Conservation (phyloP, 768 basidiomycete species). For the Russula virescens region DNA sequence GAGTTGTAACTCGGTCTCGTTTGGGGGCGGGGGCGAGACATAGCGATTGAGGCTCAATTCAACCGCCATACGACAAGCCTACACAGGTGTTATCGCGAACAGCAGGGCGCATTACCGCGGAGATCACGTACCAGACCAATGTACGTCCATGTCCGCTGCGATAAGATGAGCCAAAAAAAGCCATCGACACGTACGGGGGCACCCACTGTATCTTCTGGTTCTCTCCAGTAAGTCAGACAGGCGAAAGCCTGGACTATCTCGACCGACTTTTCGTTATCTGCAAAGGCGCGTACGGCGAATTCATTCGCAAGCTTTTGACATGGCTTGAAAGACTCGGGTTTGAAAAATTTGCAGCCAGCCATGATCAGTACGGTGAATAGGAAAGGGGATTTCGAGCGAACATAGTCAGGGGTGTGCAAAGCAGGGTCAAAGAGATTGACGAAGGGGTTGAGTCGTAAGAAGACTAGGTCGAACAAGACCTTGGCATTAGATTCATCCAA, state of each 20-base stretch:
- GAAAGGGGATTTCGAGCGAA: constrained; percentile 74
- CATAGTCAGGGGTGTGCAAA: constrained; percentile 75
- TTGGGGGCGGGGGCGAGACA: constrained; percentile 44
- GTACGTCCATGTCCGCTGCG: constrained; percentile 77
- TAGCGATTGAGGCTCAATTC: constrained; percentile 77
- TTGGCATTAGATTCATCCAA: constrained; percentile 65
- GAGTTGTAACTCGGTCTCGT: constrained; percentile 60
- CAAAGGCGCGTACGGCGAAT: constrained; percentile 71
- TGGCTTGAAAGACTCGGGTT: constrained; percentile 56
- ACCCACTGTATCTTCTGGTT: constrained; percentile 75
- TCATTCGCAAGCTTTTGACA: constrained; percentile 71
- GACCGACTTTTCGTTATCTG: constrained; percentile 71
- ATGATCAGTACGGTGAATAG: constrained; percentile 82
- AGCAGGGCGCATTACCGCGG: constrained; percentile 5
- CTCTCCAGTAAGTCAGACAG: constrained; percentile 86
- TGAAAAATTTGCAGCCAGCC: constrained; percentile 82
- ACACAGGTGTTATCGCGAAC: background rate
- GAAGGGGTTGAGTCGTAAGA: constrained; percentile 81
- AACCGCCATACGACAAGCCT: constrained; percentile 87
- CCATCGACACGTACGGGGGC: constrained; percentile 17
- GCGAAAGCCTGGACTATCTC: constrained; percentile 88
- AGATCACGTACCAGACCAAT: constrained; percentile 65
- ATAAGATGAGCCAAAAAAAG: constrained; percentile 3
- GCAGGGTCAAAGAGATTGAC: constrained; percentile 84
- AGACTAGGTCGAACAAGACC: constrained; percentile 71